Conservation (phyloP, 768 basidiomycete species). For the Pulveroboletus sp. region DNA sequence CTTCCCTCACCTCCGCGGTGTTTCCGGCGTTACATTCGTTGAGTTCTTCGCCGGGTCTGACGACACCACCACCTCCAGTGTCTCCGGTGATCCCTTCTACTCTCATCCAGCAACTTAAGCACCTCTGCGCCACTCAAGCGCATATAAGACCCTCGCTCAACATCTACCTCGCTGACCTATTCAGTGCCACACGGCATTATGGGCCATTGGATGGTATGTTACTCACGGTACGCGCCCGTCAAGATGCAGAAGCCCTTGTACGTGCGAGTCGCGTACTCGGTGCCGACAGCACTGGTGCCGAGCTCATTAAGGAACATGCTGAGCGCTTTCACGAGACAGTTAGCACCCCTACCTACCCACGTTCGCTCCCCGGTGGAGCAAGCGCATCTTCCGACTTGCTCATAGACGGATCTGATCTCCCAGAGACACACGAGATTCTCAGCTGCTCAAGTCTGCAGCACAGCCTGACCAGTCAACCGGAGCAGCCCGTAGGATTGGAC, state of each 20-base stretch:
- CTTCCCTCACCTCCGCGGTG: slow-evolving; percentile 26
- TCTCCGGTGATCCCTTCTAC: slow-evolving; percentile 30
- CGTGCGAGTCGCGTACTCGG: slow-evolving; percentile 65
- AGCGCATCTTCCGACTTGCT: slow-evolving; percentile 22
- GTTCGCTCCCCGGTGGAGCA: slow-evolving; percentile 14
- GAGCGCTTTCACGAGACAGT: slow-evolving; percentile 18
- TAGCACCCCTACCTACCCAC: slow-evolving; percentile 15
- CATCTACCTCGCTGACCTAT: slow-evolving; percentile 69
- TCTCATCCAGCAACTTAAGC: slow-evolving; percentile 27
- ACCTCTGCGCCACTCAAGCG: slow-evolving; percentile 32
- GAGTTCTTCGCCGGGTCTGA: slow-evolving; percentile 20
- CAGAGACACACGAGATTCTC: slow-evolving; percentile 6
- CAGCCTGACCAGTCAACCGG: slow-evolving; percentile 6
- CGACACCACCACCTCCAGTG: slow-evolving; percentile 17
- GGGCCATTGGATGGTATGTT: slow-evolving; percentile 63
- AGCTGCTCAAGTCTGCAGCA: slow-evolving; percentile 4
- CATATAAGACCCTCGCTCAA: slow-evolving; percentile 48
- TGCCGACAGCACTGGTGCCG: slow-evolving; percentile 54
- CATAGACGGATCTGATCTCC: slow-evolving; percentile 15
- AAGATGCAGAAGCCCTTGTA: slow-evolving; percentile 63
- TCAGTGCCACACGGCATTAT: slow-evolving; percentile 70
- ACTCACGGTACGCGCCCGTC: slow-evolving; percentile 54
- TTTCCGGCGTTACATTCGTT: slow-evolving; percentile 15
- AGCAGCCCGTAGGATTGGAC: slow-evolving; percentile 39
- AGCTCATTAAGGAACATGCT: slow-evolving; percentile 40